Base-by-base conservation (phyloP, 192 early-diverging fungal genomes). In the Podochytrium sp. region DNA sequence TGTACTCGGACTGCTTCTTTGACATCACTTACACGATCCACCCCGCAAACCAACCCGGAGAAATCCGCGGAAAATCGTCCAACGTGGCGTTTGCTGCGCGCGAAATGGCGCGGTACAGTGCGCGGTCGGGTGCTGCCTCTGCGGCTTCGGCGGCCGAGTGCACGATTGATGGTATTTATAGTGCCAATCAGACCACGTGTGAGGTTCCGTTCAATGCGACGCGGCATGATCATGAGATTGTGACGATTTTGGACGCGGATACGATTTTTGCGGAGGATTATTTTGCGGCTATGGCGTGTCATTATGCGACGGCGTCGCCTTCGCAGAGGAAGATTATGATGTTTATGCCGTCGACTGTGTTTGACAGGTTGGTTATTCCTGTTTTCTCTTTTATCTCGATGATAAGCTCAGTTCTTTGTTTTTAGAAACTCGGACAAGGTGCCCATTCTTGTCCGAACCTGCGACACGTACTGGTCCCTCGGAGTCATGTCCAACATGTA, bases 171-270 rank as follows among this genome's bases (percentile, higher is more conserved):
- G 38, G 35, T 23, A 30, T 74, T 50, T 64, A 34, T 53, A 37
- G 33, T 74, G 55, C 42, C 3, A n/a, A n/a, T n/a, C n/a, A n/a
- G n/a, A 47, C n/a, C 16, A 58, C 37, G 16, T 63, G 39, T 63
- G 68, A 71, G 0, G 25, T 47, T 34, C 51, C 43, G 3, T 18
- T 16, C 12, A 40, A 25, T 27, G 77, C 71, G 47, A 78, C 62
- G 75, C 52, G 86, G 73, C 81, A 86, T 81, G 79, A 79, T 71
- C 81, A 84, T 57, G 83, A 91, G 20, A 81, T 93, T 74, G 50
- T 93, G 7, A 93, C 91, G 3, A 83, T 93, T 1, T 86, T 89
- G 64, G 91, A 93, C 78, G 90, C 91, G 25, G 91, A 93, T 72
- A 86, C 91, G 34, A 81, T 80, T 55, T 87, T 93, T 72, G 85